Percentiles rank a stretch among this genome's conserved stretches.
phyloP scores from a whole-genome alignment of 2,329 filamentous ascomycete genomes.

The Cadophora luteo-olivacea region DNA sequence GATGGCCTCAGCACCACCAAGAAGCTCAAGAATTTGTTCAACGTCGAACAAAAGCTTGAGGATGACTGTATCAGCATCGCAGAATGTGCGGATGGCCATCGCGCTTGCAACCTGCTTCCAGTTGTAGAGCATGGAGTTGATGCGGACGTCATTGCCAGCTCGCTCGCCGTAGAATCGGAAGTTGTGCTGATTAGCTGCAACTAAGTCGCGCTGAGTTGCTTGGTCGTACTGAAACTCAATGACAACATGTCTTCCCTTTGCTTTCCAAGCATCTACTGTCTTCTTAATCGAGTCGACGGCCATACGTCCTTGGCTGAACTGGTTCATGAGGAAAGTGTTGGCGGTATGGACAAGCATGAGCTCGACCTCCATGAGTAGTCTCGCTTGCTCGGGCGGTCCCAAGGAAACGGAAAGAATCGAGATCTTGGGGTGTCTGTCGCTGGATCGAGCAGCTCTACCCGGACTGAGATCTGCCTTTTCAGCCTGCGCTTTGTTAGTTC shows the following conservation, averaged over 20 bases:
- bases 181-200: slow-evolving; percentile 52
- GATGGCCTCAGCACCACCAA: slow-evolving; percentile 44
- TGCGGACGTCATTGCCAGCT: slow-evolving; percentile 47
- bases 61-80: slow-evolving; percentile 54
- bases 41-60: slow-evolving; percentile 56
- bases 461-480: slow-evolving; percentile 43
- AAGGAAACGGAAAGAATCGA: slow-evolving; percentile 39
- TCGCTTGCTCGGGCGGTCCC: slow-evolving; percentile 40
- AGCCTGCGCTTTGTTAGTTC: slow-evolving; percentile 32
- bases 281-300: slow-evolving; percentile 42
- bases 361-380: slow-evolving; percentile 43
- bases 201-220: slow-evolving; percentile 54
- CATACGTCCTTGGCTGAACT: slow-evolving; percentile 43
- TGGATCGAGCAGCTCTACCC: slow-evolving; percentile 5
- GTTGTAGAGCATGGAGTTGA: slow-evolving; percentile 52
- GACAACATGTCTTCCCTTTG: slow-evolving; percentile 54
- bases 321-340: slow-evolving; percentile 44
- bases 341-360: slow-evolving; percentile 43
- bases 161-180: slow-evolving; percentile 53
- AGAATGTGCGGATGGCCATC: slow-evolving; percentile 57
- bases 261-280: slow-evolving; percentile 47
- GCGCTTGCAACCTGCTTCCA: slow-evolving; percentile 55
- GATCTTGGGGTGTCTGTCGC: slow-evolving; percentile 30
- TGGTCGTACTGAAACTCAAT: slow-evolving; percentile 60
- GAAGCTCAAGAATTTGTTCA: slow-evolving; percentile 55